Base-by-base conservation (phyloP, 1,139 yeast species). In the Scheffersomyces insectosa region DNA sequence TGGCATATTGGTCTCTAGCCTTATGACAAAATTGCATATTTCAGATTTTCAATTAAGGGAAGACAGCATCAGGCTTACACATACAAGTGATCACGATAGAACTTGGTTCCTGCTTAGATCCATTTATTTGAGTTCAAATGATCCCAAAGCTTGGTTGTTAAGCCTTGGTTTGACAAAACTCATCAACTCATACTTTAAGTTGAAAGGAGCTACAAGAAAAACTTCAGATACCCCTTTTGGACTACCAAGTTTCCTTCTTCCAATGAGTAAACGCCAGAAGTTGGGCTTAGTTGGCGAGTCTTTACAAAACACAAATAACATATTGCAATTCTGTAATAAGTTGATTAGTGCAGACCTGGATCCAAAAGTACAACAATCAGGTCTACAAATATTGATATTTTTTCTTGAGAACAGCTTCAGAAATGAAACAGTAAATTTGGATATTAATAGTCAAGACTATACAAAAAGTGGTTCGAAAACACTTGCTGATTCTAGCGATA, bases 81-180 rank as follows among this genome's bases (percentile, higher is more conserved):
- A 45, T 14, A 28, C 42, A 29, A 40, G 31, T 9, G 45, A 10
- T 33, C 44, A 48, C 2, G 43, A 52, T 5, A 23, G 33, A 7
- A 47, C 56, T 7, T 67, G 75, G 75, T 71, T 68, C 43, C 50
- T 51, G 15, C 50, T 66, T 7, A 57, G 51, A 8, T 52, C 65
- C 7, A 48, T 70, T 3, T 56, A 52, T 30, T 50, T 72, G 28
- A 45, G 42, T 4, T 51, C 63, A 1, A 44, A 48, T 9, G 55
- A 56, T 15, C 38, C 45, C 36, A 55, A 55, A 14, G 59, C 70
- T 0, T 74, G 79, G 79, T 54, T 72, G 8, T 43, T 65, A 13
- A 44, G 55, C 7, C 40, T 54, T 5, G 79, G 77, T 0, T 36
- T 67, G 6, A 40, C 65, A 2, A 64, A 57, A 36, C 45, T 72